Base-by-base conservation (phyloP, 257 asterid genomes). In the Anisodus tanguticus region DNA sequence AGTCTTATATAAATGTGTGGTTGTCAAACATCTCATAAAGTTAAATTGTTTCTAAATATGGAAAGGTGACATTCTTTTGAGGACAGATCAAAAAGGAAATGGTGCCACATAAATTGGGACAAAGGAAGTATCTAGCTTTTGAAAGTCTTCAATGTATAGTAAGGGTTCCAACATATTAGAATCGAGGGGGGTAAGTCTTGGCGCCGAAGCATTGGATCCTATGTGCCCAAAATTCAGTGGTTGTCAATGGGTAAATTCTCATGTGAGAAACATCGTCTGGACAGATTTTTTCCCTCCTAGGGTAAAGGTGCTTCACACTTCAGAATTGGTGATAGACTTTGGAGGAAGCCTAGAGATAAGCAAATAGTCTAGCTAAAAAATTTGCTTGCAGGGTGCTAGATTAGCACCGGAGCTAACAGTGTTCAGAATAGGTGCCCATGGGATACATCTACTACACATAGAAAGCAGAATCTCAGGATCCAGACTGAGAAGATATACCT, bases 191-290 rank as follows among this genome's bases (percentile, higher is more conserved):
- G 39, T 68, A 68, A 68, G 77, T 3, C 13, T 68, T 16, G 26
- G 77, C 8, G 2, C 13, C 76, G 26, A 68, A 68, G 26, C 26
- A 68, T 68, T 68, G 77, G 26, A 39, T 39, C 53, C 26, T 67
- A 67, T 15, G 26, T 39, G 35, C 13, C 77, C 39, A 26, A 68
- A 68, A 68, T 68, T 39, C 47, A 15, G 53, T 39, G 53, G 77
- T 51, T 39, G 77, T 68, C 77, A 68, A 68, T 68, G 77, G 6
- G 53, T 53, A 68, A 68, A 68, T 68, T 68, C 77, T 68, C 51
- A 68, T 68, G 77, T 6, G 77, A 68, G 53, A 15, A 68, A 39
- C 53, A 35, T 51, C 8, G n/a, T 31, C 35, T n/a, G 67, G 26
- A 15, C 77, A 68, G 26, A 39, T 68, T 15, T 39, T 11, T 68